Base-by-base conservation (phyloP, 441 rosid genomes). In the Erodium texanum region DNA sequence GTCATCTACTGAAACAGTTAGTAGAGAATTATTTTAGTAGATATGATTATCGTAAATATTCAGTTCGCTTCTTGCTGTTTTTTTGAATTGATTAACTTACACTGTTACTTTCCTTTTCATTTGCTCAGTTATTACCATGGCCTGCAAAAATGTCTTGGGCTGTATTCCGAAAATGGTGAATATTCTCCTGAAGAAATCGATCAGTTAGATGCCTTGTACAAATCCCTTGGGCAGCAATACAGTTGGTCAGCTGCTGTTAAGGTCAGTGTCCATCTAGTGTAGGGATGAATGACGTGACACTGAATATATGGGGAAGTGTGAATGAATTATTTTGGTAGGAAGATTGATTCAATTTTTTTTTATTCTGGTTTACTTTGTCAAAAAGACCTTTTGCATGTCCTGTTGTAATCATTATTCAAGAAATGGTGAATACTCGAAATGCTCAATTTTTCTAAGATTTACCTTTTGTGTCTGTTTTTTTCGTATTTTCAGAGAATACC, bases 161-260 rank as follows among this genome's bases (percentile, higher is more conserved):
- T 92, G 64, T 79, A 77, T 78, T 83, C 85, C 41, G 88, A 88
- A 80, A 74, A 69, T 75, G 89, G 91, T 29, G 73, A 72, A 27
- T 88, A 86, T 78, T 82, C 99, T 14, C 73, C 86, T 59, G 87
- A 87, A 74, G 89, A 90, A 79, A 89, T 85, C 74, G 90, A 87
- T 78, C 83, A 78, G 78, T 77, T 92, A 79, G 87, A 82, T 81
- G 78, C 83, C 68, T 80, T 92, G 73, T 90, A 96, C 88, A 83
- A 85, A 75, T 90, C 93, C 20, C 87, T 92, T 66, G 81, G 80
- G 62, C 81, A 80, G 81, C 84, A 90, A 71, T 92, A 85, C 81
- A 79, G 86, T 70, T 78, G 93, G 93, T 92, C 99, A 75, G 89
- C 96, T 69, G 98, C 99, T 79, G 97, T 89, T 71, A 96, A 96